These are phyloP conservation scores for Galeopsis tetrahit DNA, from an alignment of 257 asterid genomes.

Conservation along the genomic window DNA sequence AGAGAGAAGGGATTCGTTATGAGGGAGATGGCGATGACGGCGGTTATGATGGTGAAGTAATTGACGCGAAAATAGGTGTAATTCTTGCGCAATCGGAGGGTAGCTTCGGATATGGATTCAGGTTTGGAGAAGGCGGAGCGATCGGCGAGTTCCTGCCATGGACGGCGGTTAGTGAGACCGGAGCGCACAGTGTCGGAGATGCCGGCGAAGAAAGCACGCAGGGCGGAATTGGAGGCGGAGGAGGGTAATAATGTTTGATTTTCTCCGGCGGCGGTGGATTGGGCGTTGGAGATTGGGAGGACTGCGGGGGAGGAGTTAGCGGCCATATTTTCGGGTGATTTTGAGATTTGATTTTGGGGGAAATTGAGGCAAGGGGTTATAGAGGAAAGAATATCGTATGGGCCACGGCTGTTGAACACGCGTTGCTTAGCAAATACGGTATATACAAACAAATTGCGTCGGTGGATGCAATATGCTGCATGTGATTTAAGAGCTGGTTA, in stretches of 20 bases:
- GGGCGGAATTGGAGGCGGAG: constrained; percentile 45
- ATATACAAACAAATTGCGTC: constrained; percentile 11
- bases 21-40: constrained; percentile 61
- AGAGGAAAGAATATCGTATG: background rate
- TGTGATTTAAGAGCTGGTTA: too few species aligned
- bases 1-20: constrained; percentile 77
- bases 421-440: constrained; percentile 33
- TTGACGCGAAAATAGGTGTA: constrained; percentile 69
- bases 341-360: constrained; percentile 6
- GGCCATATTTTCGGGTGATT: constrained; percentile 42
- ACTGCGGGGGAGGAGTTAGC: constrained; percentile 67
- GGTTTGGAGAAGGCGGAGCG: constrained; percentile 83
- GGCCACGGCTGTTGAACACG: constrained; percentile 9
- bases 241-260: constrained; percentile 36
- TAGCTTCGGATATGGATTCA: constrained; percentile 71
- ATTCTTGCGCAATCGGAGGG: constrained; percentile 78
- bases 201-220: constrained; percentile 54
- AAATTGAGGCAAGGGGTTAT: background rate
- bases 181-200: constrained; percentile 53
- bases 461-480: constrained; percentile 6
- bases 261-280: constrained; percentile 44
- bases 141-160: constrained; percentile 78
- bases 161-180: constrained; percentile 75
- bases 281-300: constrained; percentile 66
- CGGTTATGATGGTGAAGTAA: constrained; percentile 61